Evolutionary conservation across 1,139 yeast species (phyloP), one percentile per base, ranked within the genome.

Genomic region (Candida sanyaensis): DNA sequence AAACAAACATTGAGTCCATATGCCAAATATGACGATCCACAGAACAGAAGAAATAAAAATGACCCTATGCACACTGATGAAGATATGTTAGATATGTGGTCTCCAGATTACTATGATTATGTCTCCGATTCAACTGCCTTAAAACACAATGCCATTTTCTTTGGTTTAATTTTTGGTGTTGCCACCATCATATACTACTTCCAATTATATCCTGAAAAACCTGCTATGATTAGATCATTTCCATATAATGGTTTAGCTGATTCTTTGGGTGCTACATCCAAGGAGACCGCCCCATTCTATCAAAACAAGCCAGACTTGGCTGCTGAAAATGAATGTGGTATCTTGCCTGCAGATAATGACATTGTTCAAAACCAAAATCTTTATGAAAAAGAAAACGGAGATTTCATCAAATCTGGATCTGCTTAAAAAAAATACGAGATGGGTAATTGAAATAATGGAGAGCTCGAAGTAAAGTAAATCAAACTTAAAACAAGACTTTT

Each of bases 51-150:
- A 71, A 88, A 88, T 73, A 71, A 80, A 56, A 80, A 81, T 55
- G 93, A 89, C 55, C 89, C 91, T 39, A 67, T 87, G 52, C 81
- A 84, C 61, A 82, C 83, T 47, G 81, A 84, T 56, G 88, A 84
- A 56, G 96, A 89, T 62, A 70, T 80, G 64, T 76, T 84, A 62
- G 93, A 89, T 64, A 79, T 88, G 75, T 89, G 96, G 96, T 83
- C 96, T 10, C 96, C 96, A 17, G 96, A 88, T 62, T 80, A 84
- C 61, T 84, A 75, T 64, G 83, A 83, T 59, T 65, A 73, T 43
- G 87, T 83, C 40, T 71, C 80, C 37, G 86, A 87, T 65, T 65
- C 69, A 50, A 75, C 81, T 38, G 96, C 96, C 2, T 66, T 84
- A 48, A 76, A 72, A 50, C 77, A 73, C 54, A 74, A 73, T 50